Evolutionary conservation across 2,329 filamentous ascomycete species (phyloP).

Genomic region (Elsinoe perseae): DNA sequence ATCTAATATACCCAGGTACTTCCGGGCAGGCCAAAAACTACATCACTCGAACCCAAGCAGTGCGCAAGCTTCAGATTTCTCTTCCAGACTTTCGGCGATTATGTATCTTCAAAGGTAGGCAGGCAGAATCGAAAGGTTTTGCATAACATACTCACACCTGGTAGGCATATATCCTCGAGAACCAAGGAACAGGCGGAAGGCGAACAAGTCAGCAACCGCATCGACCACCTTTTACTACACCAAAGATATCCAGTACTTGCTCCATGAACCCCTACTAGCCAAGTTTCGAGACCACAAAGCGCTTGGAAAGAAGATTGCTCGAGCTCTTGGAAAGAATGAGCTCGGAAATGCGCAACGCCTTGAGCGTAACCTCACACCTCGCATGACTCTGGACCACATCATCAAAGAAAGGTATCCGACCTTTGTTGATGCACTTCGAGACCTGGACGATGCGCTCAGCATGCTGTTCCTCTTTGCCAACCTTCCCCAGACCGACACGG

Average conservation of each 20-base stretch:
- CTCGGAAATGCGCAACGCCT: slow-evolving; percentile 78
- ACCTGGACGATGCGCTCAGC: slow-evolving; percentile 91
- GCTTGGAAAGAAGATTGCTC: slow-evolving; percentile 94
- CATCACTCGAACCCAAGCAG: slow-evolving; percentile 91
- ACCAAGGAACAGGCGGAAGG: slow-evolving; percentile 95
- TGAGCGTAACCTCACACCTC: slow-evolving; percentile 84
- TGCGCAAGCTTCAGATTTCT: slow-evolving; percentile 95
- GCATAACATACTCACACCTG: slow-evolving; percentile 14
- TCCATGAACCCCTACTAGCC: slow-evolving; percentile 86
- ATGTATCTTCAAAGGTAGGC: slow-evolving; percentile 88
- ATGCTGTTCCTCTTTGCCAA: slow-evolving; percentile 98
- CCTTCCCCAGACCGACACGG: slow-evolving; percentile 78
- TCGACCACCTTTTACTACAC: slow-evolving; percentile 88
- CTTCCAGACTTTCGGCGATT: slow-evolving; percentile 94
- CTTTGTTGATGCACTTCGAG: slow-evolving; percentile 86
- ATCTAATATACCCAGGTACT: slow-evolving; percentile 47
- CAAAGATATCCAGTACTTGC: slow-evolving; percentile 96
- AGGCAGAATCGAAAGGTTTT: slow-evolving; percentile 8
- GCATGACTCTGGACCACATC: slow-evolving; percentile 89
- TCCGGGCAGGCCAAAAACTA: slow-evolving; percentile 96
- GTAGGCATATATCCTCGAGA: slow-evolving; percentile 89
- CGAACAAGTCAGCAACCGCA: slow-evolving; percentile 77
- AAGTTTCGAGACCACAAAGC: slow-evolving; percentile 98
- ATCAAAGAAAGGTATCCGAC: slow-evolving; percentile 97
- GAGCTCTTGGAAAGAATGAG: slow-evolving; percentile 85